These are phyloP conservation scores for Thermochaetoides thermophila DNA, from an alignment of 495 filamentous ascomycete genomes.

Conservation along the genomic window DNA sequence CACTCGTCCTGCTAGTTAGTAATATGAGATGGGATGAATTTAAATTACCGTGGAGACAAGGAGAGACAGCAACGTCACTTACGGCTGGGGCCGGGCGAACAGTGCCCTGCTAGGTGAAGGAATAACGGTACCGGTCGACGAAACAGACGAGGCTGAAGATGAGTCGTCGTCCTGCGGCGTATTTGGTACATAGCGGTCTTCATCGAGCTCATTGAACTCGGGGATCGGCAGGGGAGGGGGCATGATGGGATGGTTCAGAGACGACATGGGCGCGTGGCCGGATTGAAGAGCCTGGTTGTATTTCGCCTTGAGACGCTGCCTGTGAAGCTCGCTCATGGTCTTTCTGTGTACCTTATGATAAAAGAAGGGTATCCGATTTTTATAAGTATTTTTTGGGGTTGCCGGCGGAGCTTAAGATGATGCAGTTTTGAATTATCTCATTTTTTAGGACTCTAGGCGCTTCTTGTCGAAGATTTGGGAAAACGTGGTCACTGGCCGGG, in stretches of 20 bases:
- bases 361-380: no score
- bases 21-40: no score
- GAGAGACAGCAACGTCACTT: constrained; percentile 3
- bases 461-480: no score
- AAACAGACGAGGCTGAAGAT: constrained; percentile 59
- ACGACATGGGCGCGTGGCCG: no score
- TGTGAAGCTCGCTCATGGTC: constrained; percentile 76
- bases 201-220: constrained; percentile 38
- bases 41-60: constrained; percentile 7
- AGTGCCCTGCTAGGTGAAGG: constrained; percentile 61
- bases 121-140: constrained; percentile 78
- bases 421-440: no score
- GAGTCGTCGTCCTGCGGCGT: constrained; percentile 53
- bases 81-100: constrained; percentile 56
- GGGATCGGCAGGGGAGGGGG: constrained; percentile 16
- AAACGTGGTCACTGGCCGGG: no score
- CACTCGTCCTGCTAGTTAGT: no score
- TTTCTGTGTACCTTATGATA: no score
- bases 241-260: constrained; percentile 6
- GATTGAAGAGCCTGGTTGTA: no score
- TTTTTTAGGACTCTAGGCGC: no score
- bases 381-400: no score
- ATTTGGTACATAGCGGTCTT: constrained; percentile 28
- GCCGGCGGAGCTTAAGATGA: no score
- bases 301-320: constrained; percentile 68